Base-by-base conservation (phyloP, 345 rosid genomes). In the Moringa oleifera region DNA sequence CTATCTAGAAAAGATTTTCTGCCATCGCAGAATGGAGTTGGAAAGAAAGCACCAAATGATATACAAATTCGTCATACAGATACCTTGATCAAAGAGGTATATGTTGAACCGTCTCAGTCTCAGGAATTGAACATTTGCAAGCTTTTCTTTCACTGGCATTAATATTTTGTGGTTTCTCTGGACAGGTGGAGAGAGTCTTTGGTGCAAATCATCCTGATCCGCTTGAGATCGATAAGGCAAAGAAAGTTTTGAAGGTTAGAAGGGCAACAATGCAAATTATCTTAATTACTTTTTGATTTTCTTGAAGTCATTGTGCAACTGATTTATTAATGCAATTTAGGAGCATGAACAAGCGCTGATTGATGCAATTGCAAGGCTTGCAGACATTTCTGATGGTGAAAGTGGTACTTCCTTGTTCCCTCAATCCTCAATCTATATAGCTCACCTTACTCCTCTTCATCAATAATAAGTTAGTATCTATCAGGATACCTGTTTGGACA, bases 181-280 rank as follows among this genome's bases (percentile, higher is more conserved):
- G 55, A 55, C 71, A 87, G 97, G 97, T 90, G 77, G 95, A 90
- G 77, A 87, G 86, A 79, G 81, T 85, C 53, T 83, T 87, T 71
- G 77, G 79, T 53, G 53, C 82, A 67, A 79, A 79, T 64, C 86
- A 74, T 68, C 83, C 92, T 31, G 85, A 90, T 76, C 92, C 92
- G 63, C 82, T 74, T 61, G 92, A 87, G 80, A 71, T 90, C 69
- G 90, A 84, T 73, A 84, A 79, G 73, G 97, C 95, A 22, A 90
- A 81, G 83, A 90, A 76, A 82, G 72, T 79, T 55, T 68, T 90
- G 64, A 84, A 82, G 88, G 97, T 90, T 67, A 52, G 80, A 56
- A 66, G 31, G 73, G 59, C 37, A 65, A 47, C 55, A 25, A 28
- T 70, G 62, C 31, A 31, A 11, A 53, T 47, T 52, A 58, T 50